A percentile compares a stretch with the other conserved stretches of the same genome.
Conservation (phyloP, 1,139 yeast species). For the Scheffersomyces parashehatae region DNA sequence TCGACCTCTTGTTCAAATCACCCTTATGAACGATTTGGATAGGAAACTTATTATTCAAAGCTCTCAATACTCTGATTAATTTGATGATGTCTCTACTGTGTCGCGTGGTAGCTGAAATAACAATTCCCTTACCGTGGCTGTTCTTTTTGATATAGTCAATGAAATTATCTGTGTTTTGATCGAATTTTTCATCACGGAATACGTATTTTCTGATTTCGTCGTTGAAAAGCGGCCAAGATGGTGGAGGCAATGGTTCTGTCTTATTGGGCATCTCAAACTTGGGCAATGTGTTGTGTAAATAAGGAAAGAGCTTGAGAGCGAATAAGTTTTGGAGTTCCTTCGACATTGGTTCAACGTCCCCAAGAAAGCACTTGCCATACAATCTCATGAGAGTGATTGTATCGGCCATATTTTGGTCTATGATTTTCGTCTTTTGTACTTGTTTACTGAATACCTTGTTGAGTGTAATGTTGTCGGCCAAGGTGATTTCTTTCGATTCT, state of each 20-base stretch:
- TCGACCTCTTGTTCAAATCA: conserved; percentile 29
- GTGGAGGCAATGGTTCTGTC: not conserved
- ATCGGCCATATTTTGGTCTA: conserved; percentile 41
- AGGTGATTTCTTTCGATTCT: conserved; percentile 9
- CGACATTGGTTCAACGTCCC: conserved; percentile 7
- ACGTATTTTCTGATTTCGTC: conserved; percentile 9
- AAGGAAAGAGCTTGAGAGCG: conserved; percentile 32
- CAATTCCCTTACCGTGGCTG: conserved; percentile 41
- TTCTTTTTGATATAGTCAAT: conserved; percentile 22
- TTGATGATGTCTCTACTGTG: conserved; percentile 36
- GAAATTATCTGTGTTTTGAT: conserved; percentile 14
- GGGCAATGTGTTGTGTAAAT: conserved; percentile 17
- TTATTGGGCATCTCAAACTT: conserved; percentile 2
- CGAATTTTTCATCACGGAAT: conserved; percentile 6
- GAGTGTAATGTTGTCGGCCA: conserved; percentile 20
- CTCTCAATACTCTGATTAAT: conserved; percentile 39
- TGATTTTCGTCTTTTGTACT: conserved; percentile 15
- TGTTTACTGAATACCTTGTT: conserved; percentile 16
- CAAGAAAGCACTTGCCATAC: conserved; percentile 39
- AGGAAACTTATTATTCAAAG: conserved; percentile 40
- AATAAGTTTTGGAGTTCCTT: conserved; percentile 15
- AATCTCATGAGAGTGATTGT: conserved; percentile 30
- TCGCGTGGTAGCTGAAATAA: conserved; percentile 35
- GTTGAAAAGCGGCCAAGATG: not conserved
- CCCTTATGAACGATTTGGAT: conserved; percentile 40